Percentiles rank a stretch among this genome's conserved stretches.
phyloP scores from a whole-genome alignment of 2,329 filamentous ascomycete genomes.

The Penicillium hesseltinei region DNA sequence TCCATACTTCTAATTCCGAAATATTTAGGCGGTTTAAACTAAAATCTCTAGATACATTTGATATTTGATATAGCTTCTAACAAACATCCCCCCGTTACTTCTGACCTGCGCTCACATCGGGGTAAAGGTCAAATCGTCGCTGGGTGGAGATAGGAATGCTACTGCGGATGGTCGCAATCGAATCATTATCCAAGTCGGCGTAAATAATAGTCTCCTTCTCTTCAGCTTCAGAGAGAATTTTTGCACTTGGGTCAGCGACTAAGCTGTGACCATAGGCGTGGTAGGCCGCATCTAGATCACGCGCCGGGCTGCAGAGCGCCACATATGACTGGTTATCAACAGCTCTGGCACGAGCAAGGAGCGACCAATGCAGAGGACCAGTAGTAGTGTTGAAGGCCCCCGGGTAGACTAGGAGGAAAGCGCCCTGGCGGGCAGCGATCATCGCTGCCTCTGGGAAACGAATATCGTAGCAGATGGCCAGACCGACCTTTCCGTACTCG shows the following conservation, averaged over 20 bases:
- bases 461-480: constrained; percentile 97
- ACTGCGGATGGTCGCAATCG: constrained; percentile 72
- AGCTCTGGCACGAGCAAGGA: constrained; percentile 78
- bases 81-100: constrained; percentile 3
- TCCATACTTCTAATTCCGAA: not conserved
- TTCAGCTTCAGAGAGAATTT: constrained; percentile 74
- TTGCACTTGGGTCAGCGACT: constrained; percentile 82
- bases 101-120: constrained; percentile 67
- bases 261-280: constrained; percentile 91
- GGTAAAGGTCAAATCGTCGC: constrained; percentile 91
- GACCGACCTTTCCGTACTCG: constrained; percentile 79
- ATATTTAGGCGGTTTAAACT: not conserved
- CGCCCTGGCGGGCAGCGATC: constrained; percentile 80
- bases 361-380: constrained; percentile 84
- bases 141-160: constrained; percentile 82
- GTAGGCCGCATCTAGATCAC: constrained; percentile 74
- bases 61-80: not conserved
- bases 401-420: constrained; percentile 85
- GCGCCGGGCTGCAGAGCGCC: constrained; percentile 84
- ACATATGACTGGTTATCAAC: constrained; percentile 95
- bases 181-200: constrained; percentile 65
- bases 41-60: not conserved
- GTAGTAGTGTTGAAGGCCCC: constrained; percentile 98
- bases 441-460: constrained; percentile 93
- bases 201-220: constrained; percentile 75